Percentiles rank a stretch among this genome's conserved stretches.
These are phyloP conservation scores for Patellaria atrata DNA, from an alignment of 495 filamentous ascomycete species.

Conservation along the genomic window DNA sequence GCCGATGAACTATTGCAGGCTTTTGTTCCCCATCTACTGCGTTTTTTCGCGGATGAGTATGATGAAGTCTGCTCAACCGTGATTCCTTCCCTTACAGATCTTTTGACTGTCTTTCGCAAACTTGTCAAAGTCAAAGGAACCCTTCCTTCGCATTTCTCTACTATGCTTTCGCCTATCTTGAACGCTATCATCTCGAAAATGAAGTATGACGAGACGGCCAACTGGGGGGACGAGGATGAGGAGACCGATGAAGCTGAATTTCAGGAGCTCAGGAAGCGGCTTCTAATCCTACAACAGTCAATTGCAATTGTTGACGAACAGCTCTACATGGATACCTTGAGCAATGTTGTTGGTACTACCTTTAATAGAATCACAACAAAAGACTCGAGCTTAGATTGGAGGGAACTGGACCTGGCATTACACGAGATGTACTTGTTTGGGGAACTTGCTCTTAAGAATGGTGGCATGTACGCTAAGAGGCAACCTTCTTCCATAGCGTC, in stretches of 20 bases:
- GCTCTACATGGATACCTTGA: constrained; percentile 75
- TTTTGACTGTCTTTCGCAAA: constrained; percentile 76
- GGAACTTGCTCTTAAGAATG: constrained; percentile 72
- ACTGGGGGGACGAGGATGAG: constrained; percentile 88
- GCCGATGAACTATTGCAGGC: constrained; percentile 63
- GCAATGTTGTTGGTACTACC: constrained; percentile 64
- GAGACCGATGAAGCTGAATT: constrained; percentile 98
- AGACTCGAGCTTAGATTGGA: constrained; percentile 70
- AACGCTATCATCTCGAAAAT: constrained; percentile 88
- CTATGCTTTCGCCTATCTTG: constrained; percentile 72
- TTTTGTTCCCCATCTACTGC: constrained; percentile 72
- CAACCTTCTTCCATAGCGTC: constrained; percentile 59
- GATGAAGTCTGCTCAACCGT: constrained; percentile 94
- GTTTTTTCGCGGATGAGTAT: constrained; percentile 94
- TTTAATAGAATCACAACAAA: constrained; percentile 61
- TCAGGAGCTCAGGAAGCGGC: constrained; percentile 74
- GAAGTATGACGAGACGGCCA: constrained; percentile 87
- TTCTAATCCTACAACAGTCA: constrained; percentile 81
- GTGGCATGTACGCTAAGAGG: constrained; percentile 69
- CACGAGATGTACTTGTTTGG: constrained; percentile 96
- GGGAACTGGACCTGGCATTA: constrained; percentile 88
- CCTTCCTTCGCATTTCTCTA: constrained; percentile 50
- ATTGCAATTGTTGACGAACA: constrained; percentile 72
- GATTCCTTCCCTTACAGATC: constrained; percentile 77
- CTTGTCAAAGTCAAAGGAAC: constrained; percentile 44